Evolutionary conservation across 352 stramenopile genomes (phyloP).

Genomic region (Globisporangium solare): DNA sequence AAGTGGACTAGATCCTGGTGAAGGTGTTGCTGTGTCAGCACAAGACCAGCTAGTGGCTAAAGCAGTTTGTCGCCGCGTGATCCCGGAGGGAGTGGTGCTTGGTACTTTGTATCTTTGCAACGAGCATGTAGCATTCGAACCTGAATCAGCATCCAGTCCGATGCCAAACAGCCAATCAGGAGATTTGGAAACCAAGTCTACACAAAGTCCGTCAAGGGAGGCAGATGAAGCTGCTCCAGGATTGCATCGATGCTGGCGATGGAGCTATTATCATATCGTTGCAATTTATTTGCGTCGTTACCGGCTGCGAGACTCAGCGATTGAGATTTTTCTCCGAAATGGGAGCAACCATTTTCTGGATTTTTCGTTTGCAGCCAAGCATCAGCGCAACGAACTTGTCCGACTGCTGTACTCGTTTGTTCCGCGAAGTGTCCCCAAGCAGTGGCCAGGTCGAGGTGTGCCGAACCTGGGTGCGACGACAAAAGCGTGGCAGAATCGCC

Average conservation of each 20-base stretch:
- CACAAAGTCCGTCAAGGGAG: background rate
- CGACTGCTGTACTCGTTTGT: conserved; percentile 75
- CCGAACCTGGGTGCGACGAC: conserved; percentile 46
- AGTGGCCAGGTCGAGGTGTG: conserved; percentile 62
- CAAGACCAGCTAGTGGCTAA: conserved; percentile 65
- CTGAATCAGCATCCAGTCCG: conserved; percentile 19
- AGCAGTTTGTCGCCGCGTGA: conserved; percentile 61
- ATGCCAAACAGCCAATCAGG: conserved; percentile 13
- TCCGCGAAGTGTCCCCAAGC: conserved; percentile 60
- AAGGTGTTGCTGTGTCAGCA: conserved; percentile 45
- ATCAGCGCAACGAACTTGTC: conserved; percentile 76
- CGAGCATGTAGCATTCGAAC: conserved; percentile 68
- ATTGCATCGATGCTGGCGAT: conserved; percentile 69
- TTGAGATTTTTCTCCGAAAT: conserved; percentile 81
- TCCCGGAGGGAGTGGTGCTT: conserved; percentile 67
- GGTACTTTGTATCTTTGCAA: conserved; percentile 60
- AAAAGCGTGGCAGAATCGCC: conserved; percentile 75
- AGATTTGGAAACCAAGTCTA: background rate
- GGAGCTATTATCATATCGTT: conserved; percentile 75
- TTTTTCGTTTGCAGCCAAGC: conserved; percentile 59
- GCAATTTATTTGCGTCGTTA: conserved; percentile 79
- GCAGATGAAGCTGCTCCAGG: conserved; percentile 60
- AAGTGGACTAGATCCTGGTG: conserved; percentile 63
- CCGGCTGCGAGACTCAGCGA: conserved; percentile 70
- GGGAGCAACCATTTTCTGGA: conserved; percentile 80